Conservation (phyloP, 257 asterid genomes). For the Solanum appendiculatum region DNA sequence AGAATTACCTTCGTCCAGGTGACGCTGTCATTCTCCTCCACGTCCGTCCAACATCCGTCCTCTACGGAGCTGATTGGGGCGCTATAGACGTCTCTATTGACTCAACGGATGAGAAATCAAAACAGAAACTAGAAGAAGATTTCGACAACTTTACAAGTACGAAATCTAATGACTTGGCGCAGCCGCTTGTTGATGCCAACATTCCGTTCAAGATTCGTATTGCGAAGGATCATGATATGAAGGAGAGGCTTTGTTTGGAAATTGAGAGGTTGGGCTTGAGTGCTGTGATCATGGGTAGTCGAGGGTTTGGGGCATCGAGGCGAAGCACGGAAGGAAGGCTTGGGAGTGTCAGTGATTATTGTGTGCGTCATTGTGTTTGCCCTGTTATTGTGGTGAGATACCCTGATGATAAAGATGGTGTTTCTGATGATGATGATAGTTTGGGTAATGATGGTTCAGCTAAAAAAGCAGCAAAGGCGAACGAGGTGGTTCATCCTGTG, state of each 20-base stretch:
- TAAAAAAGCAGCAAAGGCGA: conserved; percentile 13
- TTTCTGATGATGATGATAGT: conserved; percentile 17
- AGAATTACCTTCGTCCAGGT: conserved; percentile 64
- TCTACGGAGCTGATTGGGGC: conserved; percentile 70
- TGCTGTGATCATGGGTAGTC: conserved; percentile 74
- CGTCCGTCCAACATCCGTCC: conserved; percentile 37
- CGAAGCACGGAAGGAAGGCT: conserved; percentile 54
- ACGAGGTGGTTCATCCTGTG: conserved; percentile 5
- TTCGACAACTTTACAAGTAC: conserved; percentile 50
- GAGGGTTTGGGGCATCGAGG: conserved; percentile 66
- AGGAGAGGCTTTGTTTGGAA: conserved; percentile 77
- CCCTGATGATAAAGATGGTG: conserved; percentile 49
- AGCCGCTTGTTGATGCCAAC: conserved; percentile 48
- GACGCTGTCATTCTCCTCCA: conserved; percentile 71
- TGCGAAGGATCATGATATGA: conserved; percentile 77
- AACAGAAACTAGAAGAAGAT: conserved; percentile 60
- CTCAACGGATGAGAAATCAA: conserved; percentile 38
- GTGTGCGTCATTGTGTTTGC: conserved; percentile 68
- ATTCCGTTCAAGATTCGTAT: conserved; percentile 66
- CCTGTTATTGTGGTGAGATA: conserved; percentile 71
- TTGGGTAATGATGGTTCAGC: conserved; percentile 11
- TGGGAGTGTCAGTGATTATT: conserved; percentile 77
- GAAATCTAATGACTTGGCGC: conserved; percentile 55
- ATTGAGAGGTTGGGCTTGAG: conserved; percentile 75
- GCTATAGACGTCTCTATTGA: conserved; percentile 29